A percentile compares a stretch with the other conserved stretches of the same genome.
Evolutionary conservation across 148 eudicot species (phyloP).

Genomic region (Fallopia convolvulus): DNA sequence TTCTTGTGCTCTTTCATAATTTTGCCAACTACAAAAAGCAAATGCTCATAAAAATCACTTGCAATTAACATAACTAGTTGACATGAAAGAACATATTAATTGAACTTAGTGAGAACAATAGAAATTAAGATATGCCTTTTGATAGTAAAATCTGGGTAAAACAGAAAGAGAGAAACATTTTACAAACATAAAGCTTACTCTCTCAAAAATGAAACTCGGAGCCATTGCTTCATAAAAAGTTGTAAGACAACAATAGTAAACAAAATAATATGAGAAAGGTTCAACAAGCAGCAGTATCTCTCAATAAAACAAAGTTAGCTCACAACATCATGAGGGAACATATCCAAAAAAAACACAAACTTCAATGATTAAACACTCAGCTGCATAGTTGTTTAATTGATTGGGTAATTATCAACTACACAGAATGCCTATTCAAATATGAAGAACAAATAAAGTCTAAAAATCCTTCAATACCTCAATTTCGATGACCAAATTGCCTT

Average conservation of each 20-base stretch:
- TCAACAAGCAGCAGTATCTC: neutral
- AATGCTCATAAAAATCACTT: neutral
- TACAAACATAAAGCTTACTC: conserved; percentile 39
- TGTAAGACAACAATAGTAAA: conserved; percentile 39
- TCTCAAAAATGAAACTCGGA: conserved; percentile 88
- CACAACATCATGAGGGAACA: neutral
- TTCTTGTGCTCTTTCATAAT: conserved; percentile 99
- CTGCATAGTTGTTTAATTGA: too few relatives aligned
- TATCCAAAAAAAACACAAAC: neutral
- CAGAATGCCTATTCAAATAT: too few relatives aligned
- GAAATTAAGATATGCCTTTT: neutral
- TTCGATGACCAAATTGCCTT: too few relatives aligned
- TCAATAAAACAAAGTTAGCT: neutral
- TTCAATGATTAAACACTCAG: too few relatives aligned
- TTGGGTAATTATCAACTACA: too few relatives aligned
- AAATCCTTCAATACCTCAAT: too few relatives aligned
- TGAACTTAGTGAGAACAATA: conserved; percentile 4
- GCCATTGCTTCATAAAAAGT: conserved; percentile 82
- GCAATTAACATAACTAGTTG: neutral
- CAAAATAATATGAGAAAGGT: neutral
- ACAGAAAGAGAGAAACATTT: neutral
- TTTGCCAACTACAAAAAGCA: conserved; percentile 48
- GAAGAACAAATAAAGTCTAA: too few relatives aligned
- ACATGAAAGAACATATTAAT: neutral
- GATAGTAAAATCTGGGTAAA: neutral